Base-by-base conservation (phyloP, 2,329 filamentous ascomycete species). In the Fusarium buharicum region DNA sequence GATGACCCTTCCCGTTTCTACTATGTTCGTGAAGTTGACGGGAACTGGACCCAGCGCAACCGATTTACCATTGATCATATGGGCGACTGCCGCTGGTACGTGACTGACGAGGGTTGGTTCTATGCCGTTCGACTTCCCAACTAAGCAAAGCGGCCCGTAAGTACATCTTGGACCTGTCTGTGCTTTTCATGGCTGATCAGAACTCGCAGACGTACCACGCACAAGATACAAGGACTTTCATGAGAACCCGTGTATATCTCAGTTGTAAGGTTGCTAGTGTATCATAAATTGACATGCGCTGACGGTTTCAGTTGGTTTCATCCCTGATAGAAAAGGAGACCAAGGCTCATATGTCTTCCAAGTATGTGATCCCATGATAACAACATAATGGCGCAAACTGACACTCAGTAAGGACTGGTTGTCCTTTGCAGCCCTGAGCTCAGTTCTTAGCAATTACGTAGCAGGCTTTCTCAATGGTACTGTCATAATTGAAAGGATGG, bases 1-100 rank as follows among this genome's bases (percentile, higher is more conserved):
- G 81, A 86, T 62, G 82, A 87, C 73, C 81, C 83, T 34, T 79
- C 79, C 39, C 84, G 85, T 60, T 83, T 85, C 76, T 89, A 88
- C 76, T 85, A 81, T 76, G 80, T 83, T 67, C 82, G 84, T 54
- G 85, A 89, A 75, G 74, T 84, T 64, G 85, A 89, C 73, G 82
- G 84, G 45, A 80, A 82, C 56, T 88, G 82, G 82, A 83, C 81
- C 31, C 79, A 86, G 73, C 82, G 84, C 72, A 85, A 80, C 72
- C 83, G 86, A 28, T 80, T 81, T 73, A 83, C 84, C 49, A 85
- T 89, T 73, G 86, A 89, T 71, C 78, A 80, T 69, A 79, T 86
- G 69, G 81, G 81, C 24, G 77, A 81, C 50, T 81, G 79, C 65
- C 81, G 84, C 51, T 89, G 86, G 86, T 88, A 84, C 70, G 77